Evolutionary conservation across 2,329 filamentous ascomycete species (phyloP).

Genomic region (Fusarium camptoceras): DNA sequence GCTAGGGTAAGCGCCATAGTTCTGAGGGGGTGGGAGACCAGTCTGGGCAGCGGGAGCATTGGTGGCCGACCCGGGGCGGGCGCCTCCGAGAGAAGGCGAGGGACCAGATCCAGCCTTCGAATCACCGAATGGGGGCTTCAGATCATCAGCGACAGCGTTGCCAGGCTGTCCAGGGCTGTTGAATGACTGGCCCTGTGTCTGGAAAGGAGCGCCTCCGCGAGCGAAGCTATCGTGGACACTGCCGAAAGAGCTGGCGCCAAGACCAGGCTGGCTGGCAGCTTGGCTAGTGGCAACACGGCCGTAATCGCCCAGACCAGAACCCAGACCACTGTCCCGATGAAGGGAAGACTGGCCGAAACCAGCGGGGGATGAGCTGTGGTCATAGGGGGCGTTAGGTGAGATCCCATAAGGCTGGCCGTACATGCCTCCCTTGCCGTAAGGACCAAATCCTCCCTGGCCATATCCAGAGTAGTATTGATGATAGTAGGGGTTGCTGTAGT

Average conservation of each 20-base stretch:
- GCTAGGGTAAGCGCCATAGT: slow-evolving; percentile 67
- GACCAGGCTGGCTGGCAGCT: slow-evolving; percentile 61
- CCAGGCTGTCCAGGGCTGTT: slow-evolving; percentile 62
- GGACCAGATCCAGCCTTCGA: slow-evolving; percentile 65
- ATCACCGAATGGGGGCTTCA: slow-evolving; percentile 69
- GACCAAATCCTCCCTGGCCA: slow-evolving; percentile 63
- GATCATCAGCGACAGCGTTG: slow-evolving; percentile 60
- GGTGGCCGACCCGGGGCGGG: slow-evolving; percentile 68
- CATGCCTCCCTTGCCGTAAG: slow-evolving; percentile 66
- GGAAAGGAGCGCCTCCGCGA: slow-evolving; percentile 65
- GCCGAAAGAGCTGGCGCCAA: slow-evolving; percentile 64
- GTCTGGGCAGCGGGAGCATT: slow-evolving; percentile 62
- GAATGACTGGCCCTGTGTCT: slow-evolving; percentile 67
- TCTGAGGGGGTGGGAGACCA: slow-evolving; percentile 68
- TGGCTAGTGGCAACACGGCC: slow-evolving; percentile 63
- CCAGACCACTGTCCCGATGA: slow-evolving; percentile 63
- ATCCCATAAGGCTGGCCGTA: slow-evolving; percentile 70
- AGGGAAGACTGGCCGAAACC: slow-evolving; percentile 67
- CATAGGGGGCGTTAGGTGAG: slow-evolving; percentile 67
- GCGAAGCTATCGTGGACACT: slow-evolving; percentile 67
- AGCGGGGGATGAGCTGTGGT: slow-evolving; percentile 66
- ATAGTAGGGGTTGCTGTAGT: slow-evolving; percentile 73
- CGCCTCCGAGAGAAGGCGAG: slow-evolving; percentile 66
- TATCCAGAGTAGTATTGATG: slow-evolving; percentile 69
- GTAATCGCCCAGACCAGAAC: slow-evolving; percentile 66